These are phyloP conservation scores for Penicillium manginii DNA, from an alignment of 495 filamentous ascomycete species.

Conservation along the genomic window DNA sequence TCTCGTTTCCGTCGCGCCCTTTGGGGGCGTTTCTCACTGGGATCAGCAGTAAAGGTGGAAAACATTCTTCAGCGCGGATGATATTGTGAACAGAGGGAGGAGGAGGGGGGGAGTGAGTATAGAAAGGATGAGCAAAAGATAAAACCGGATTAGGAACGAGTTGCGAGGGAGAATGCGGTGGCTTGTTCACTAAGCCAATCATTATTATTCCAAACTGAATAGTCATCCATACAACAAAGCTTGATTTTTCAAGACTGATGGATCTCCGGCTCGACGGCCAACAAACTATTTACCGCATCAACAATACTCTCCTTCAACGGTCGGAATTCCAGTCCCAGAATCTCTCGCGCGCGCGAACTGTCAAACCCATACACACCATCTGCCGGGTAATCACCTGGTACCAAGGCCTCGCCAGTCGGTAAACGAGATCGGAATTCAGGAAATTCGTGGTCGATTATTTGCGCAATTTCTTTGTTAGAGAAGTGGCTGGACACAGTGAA, in stretches of 20 bases:
- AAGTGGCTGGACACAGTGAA: conserved; percentile 60
- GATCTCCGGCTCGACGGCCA: conserved; percentile 17
- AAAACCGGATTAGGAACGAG: not conserved
- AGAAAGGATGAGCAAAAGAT: not conserved
- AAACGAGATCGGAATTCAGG: conserved; percentile 56
- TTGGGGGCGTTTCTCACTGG: not conserved
- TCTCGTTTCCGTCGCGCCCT: conserved; percentile 21
- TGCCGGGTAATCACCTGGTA: conserved; percentile 42
- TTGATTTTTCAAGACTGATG: not conserved
- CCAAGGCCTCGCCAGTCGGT: conserved; percentile 43
- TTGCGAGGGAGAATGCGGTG: not conserved
- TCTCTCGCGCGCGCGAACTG: conserved; percentile 45
- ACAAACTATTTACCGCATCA: conserved; percentile 47
- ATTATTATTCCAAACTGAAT: not conserved
- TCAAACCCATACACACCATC: conserved; percentile 44
- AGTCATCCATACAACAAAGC: not conserved
- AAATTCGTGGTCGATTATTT: conserved; percentile 61
- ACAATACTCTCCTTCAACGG: conserved; percentile 49
- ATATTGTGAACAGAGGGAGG: too few species aligned
- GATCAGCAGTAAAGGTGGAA: conserved; percentile 13
- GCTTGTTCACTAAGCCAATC: not conserved
- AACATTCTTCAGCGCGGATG: not conserved
- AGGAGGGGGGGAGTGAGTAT: not conserved
- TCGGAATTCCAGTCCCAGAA: conserved; percentile 54
- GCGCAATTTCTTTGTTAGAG: conserved; percentile 56